A percentile compares a stretch with the other conserved stretches of the same genome.
phyloP scores from a whole-genome alignment of 1,284 basidiomycete species.

The Cutaneotrichosporon sp. region DNA sequence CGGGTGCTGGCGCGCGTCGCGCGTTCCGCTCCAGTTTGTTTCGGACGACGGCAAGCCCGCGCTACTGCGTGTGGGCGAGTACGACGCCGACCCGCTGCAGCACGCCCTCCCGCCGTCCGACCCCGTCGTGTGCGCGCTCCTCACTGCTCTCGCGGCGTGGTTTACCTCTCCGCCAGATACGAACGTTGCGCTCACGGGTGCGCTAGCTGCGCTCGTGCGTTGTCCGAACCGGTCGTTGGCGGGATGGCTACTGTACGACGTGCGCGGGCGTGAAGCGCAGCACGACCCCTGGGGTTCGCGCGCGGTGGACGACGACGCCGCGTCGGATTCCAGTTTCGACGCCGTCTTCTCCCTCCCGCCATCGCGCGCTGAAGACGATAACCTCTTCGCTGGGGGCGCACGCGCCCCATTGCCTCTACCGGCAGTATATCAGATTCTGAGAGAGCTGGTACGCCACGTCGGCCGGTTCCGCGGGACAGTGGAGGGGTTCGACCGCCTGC shows the following conservation, averaged over 20 bases:
- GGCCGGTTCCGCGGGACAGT: slow-evolving; percentile 26
- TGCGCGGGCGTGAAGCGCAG: background rate
- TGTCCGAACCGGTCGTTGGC: slow-evolving; percentile 79
- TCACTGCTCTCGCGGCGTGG: slow-evolving; percentile 68
- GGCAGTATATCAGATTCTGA: slow-evolving; percentile 69
- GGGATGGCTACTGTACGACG: slow-evolving; percentile 63
- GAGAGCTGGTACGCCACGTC: slow-evolving; percentile 61
- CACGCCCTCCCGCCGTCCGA: slow-evolving; percentile 75
- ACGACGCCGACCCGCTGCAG: slow-evolving; percentile 18
- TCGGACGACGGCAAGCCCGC: slow-evolving; percentile 21
- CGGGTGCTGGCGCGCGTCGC: slow-evolving; percentile 25
- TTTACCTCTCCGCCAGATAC: slow-evolving; percentile 78
- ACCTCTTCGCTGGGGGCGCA: slow-evolving; percentile 14
- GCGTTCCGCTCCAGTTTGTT: slow-evolving; percentile 21
- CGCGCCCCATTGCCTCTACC: slow-evolving; percentile 47
- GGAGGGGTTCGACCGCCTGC: slow-evolving; percentile 73
- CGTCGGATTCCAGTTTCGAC: slow-evolving; percentile 1
- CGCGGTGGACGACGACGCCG: slow-evolving; percentile 8
- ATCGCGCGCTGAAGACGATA: slow-evolving; percentile 5
- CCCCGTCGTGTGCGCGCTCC: slow-evolving; percentile 63
- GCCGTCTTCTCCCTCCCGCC: slow-evolving; percentile 10
- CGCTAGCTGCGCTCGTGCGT: slow-evolving; percentile 67
- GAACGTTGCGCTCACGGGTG: slow-evolving; percentile 82
- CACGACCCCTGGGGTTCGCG: slow-evolving; percentile 50
- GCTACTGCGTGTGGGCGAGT: slow-evolving; percentile 15